phyloP scores from a whole-genome alignment of 2,329 filamentous ascomycete species.

The Diplodia scrobiculata region DNA sequence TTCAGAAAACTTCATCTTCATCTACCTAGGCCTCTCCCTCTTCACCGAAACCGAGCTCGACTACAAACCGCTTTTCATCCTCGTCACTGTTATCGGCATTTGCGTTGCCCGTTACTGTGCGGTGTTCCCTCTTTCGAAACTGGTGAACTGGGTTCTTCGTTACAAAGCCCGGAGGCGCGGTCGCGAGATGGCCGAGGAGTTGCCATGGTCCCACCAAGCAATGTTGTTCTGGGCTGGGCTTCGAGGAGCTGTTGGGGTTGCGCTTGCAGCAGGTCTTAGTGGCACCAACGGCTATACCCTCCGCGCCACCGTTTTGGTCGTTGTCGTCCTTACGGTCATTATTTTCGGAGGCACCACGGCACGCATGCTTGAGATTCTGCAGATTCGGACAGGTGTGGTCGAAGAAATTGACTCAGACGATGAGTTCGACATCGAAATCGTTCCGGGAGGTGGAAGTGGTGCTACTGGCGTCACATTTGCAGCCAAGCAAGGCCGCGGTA shows the following conservation, averaged over 20 bases:
- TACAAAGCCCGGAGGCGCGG: conserved; percentile 80
- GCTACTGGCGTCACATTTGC: conserved; percentile 60
- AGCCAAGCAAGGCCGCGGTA: conserved; percentile 73
- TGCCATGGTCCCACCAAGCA: conserved; percentile 94
- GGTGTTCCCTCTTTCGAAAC: conserved; percentile 85
- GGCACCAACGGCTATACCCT: conserved; percentile 81
- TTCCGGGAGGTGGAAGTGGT: conserved; percentile 63
- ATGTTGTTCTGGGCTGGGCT: conserved; percentile 99
- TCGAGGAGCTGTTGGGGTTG: conserved; percentile 92
- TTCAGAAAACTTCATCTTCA: conserved; percentile 99
- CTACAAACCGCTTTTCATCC: conserved; percentile 93
- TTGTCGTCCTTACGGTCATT: conserved; percentile 96
- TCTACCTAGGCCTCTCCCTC: conserved; percentile 90
- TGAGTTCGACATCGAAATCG: conserved; percentile 90
- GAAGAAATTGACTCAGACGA: conserved; percentile 98
- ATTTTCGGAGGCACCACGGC: conserved; percentile 98
- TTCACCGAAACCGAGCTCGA: conserved; percentile 87
- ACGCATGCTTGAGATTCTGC: conserved; percentile 94
- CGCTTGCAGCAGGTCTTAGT: conserved; percentile 82
- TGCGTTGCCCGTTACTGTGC: conserved; percentile 90
- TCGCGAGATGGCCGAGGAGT: conserved; percentile 76
- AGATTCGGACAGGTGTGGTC: conserved; percentile 93
- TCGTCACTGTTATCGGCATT: conserved; percentile 87
- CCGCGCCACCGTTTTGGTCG: conserved; percentile 92
- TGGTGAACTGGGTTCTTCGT: conserved; percentile 90